Evolutionary conservation across 768 basidiomycete species (phyloP), one percentile per base, ranked within the genome.

Genomic region (Psilocybe cubensis): DNA sequence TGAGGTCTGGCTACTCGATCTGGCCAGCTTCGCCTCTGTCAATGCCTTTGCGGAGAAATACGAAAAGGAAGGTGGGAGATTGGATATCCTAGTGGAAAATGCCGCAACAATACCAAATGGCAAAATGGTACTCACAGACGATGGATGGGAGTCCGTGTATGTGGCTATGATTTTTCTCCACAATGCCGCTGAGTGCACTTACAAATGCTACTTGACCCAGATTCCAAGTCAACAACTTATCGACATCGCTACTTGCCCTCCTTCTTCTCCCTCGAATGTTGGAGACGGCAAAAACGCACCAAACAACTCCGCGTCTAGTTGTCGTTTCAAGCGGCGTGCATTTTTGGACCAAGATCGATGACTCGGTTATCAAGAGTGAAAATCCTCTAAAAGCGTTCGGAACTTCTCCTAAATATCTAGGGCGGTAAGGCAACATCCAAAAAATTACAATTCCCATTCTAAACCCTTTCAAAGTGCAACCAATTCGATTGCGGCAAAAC

Each of bases 151-250:
- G 56, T 44, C 63, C 5, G 63, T 47, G 79, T 79, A 27, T 25
- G 74, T 66, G 9, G 11, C 5, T 43, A 25, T 21, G 49, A 9
- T 29, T 9, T 4, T 21, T n/a, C 9, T 29, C 28, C 9, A 25
- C 4, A n/a, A 18, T n/a, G 33, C n/a, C 4, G 12, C 11, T 3
- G 17, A 5, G 33, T n/a, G n/a, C n/a, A n/a, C n/a, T n/a, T n/a
- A n/a, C n/a, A n/a, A n/a, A n/a, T n/a, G n/a, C n/a, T n/a, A n/a
- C n/a, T 7, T 7, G 24, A 27, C 21, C 25, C 27, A 84, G 82
- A 5, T 50, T 83, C 0, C 82, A 84, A 57, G 74, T 80, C 42
- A 83, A 84, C 62, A 57, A 73, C 59, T 63, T 85, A 4, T 70
- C 78, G 0, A 72, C 70, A 6, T 69, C 75, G 1, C 68, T 83